Evolutionary conservation across 805 yeast genomes (phyloP), one percentile per base, ranked within the genome.

Genomic region (Yarrowia porcina): DNA sequence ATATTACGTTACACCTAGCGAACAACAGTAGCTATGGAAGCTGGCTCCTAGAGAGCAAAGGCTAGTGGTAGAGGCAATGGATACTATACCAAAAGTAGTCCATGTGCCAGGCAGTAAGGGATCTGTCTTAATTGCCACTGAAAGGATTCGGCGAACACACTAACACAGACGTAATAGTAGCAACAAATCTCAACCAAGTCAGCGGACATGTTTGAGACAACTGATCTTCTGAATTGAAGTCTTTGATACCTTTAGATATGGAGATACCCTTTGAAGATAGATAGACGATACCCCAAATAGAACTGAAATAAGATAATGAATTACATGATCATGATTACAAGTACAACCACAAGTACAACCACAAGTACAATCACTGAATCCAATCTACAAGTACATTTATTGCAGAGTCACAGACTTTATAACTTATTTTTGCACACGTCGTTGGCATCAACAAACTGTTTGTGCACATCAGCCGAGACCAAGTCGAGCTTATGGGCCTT

Each of bases 401-500:
- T 39, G 17, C 32, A 38, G n/a, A 27, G 25, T 36, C 44, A 12
- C 23, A 13, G 61, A 41, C 61, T 27, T 36, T 42, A 65, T 42
- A 50, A 30, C 67, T 44, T 65, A 32, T 35, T 33, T 59, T 65
- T 56, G 44, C 65, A 64, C 67, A 66, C 66, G 12, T 56, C 66
- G 45, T 67, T 59, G 18, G 68, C 69, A 6, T 45, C 61, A 20
- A 25, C 54, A 28, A 67, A 67, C 27, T 57, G 54, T 13, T 61
- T 44, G 42, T 36, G 36, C 47, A 41, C 50, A n/a, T 74, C 74
- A 10, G 75, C 78, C 10, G 76, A 69, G 11, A 74, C 54, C 27
- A 76, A 71, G 2, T 72, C 67, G 44, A 71, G 72, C 63, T 75
- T 78, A 28, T 78, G 77, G 23, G 80, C 76, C 65, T 79, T 78